Evolutionary conservation across 129 eudicot genomes (phyloP), one percentile per base, ranked within the genome.

Genomic region (Cynara cardunculus): DNA sequence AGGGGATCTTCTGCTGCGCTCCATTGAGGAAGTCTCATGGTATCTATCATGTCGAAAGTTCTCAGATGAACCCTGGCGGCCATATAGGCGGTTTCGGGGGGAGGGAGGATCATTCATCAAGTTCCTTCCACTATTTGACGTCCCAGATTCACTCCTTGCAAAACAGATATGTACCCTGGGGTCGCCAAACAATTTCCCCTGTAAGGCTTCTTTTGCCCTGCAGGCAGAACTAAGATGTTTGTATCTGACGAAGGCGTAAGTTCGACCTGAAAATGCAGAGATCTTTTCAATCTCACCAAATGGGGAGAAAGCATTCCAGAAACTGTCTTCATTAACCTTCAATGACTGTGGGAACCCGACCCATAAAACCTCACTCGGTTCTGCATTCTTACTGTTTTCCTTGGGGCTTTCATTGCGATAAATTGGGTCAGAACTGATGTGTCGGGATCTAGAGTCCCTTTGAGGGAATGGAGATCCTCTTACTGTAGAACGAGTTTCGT

Each of bases 311-410:
- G 97, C 93, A 14, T 85, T 88, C 78, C 94, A 83, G 44, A 95
- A 77, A 35, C 81, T 78, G 80, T 78, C 83, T 78, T 95, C 99
- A 61, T 95, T 97, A 21, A 95, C 89, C 80, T 84, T 89, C 69
- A 95, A n/a, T n/a, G 83, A 86, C 69, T 92, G 87, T 49, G 99
- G 99, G 79, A 85, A 95, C 68, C 99, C 96, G 30, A 95, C 71
- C 99, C 99, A 95, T 76, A 95, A 84, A 79, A 95, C 94, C 77
- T 90, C 94, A 73, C 94, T 95, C 56, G 99, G 99, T 72, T 90
- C 96, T 34, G 81, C 71, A 16, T 68, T 78, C 78, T 85, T 85
- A 75, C 82, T 89, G 76, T 26, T 80, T 62, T 69, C 56, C 75
- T 86, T 94, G 53, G 92, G 75, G 67, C 85, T 89, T 32, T 85